Conservation (phyloP, 2,329 filamentous ascomycete genomes). For the Pseudocercospora cruenta region DNA sequence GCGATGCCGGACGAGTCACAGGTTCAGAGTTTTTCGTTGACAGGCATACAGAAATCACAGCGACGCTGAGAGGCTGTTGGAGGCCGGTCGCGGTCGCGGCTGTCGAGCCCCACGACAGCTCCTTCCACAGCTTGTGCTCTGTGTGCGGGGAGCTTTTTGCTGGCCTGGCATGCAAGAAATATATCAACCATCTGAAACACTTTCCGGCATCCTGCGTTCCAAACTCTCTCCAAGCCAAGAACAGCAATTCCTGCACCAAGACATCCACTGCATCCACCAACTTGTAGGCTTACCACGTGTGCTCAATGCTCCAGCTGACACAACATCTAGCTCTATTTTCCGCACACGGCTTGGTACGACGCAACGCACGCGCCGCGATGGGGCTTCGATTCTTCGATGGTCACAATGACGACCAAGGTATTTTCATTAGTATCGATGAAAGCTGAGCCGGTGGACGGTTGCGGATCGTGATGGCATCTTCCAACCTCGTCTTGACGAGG, state of each 20-base stretch:
- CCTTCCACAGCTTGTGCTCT: not conserved
- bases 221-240: not conserved
- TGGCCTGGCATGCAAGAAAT: not conserved
- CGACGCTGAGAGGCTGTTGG: too few relatives aligned
- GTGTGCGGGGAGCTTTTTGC: slow-evolving; percentile 3
- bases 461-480: slow-evolving; percentile 20
- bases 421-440: slow-evolving; percentile 25
- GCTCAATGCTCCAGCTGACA: slow-evolving; percentile 2
- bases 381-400: slow-evolving; percentile 20
- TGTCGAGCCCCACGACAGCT: not conserved
- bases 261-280: slow-evolving; percentile 6
- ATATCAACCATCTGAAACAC: slow-evolving; percentile 1
- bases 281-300: slow-evolving; percentile 3
- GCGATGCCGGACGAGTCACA: too few relatives aligned
- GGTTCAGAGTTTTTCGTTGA: too few relatives aligned
- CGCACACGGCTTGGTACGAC: not conserved
- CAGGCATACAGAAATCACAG: too few relatives aligned
- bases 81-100: too few relatives aligned
- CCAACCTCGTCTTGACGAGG: slow-evolving; percentile 22
- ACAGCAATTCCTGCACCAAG: not conserved
- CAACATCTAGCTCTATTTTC: not conserved
- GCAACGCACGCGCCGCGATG: slow-evolving; percentile 22
- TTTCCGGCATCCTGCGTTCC: not conserved
- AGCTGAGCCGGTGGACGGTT: slow-evolving; percentile 30
- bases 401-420: slow-evolving; percentile 29